Base-by-base conservation (phyloP, 192 early-diverging fungal species). In the Coemansia umbellata region DNA sequence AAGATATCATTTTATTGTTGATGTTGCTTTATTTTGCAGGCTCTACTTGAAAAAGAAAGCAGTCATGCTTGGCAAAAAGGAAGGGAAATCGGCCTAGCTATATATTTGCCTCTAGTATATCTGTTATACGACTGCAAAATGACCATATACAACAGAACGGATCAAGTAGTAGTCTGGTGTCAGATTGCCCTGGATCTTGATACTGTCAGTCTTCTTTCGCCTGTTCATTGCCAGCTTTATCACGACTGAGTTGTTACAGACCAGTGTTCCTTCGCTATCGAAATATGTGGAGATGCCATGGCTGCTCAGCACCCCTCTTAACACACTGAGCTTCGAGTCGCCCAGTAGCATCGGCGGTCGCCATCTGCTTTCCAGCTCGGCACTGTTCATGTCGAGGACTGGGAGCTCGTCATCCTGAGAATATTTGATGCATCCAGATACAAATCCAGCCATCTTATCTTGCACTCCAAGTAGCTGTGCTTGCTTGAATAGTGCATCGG, bases 241-340 rank as follows among this genome's bases (percentile, higher is more conserved):
- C 6, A 84, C 83, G 14, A 91, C 84, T 8, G 81, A 78, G 35
- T 84, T 81, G 68, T 89, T 91, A 44, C 92, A 92, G 5, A 95
- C 87, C 37, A 98, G 67, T 28, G 91, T 79, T 40, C 91, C 91
- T 35, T 88, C 88, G 19, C 80, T 80, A 45, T 85, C 86, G 65
- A 98, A 97, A 52, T 90, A 84, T 8, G 92, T 86, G 3, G 69
- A 53, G 24, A 91, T 86, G 0, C 94, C 92, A 47, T 87, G 83
- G 3, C 72, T 59, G 15, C 81, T 81, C 26, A 96, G 67, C 4
- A 89, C 60, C 9, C 78, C 65, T 22, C 87, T 83, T 48, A 98
- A 85, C 63, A 91, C 85, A 50, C 90, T 88, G 41, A 98, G 78
- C 28, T 82, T 82, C 21, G 94, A 58, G 63, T 95, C 90, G 13